Evolutionary conservation across 169 alveolate genomes (phyloP), one percentile per base, ranked within the genome.

Genomic region (Babesia bovis): DNA sequence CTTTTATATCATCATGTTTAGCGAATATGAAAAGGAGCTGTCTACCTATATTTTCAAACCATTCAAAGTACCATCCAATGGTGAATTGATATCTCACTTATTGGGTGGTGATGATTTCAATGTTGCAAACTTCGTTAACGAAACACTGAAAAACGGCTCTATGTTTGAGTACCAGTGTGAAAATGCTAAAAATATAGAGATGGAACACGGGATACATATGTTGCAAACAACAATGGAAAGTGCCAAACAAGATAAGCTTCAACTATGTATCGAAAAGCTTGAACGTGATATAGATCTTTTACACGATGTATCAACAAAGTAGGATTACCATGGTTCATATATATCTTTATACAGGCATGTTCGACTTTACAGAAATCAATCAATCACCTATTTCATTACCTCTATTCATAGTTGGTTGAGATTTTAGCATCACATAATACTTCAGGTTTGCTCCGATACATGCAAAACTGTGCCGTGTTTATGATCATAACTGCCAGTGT

Each of bases 281-380:
- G 83, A 72, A 35, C 35, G 58, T 9, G 83, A 72, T 35, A 19
- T 72, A 13, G 67, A 60, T n/a, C 19, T 9, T 6, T 56, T 72
- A 6, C 23, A 41, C 40, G 25, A 2, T 3, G 40, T 72, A 23
- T 58, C 73, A 3, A 60, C 23, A 15, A 72, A 49, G 83, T 72
- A 28, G n/a, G 83, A 25, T 4, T 9, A 2, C 36, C 0, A 2
- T 12, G 10, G 21, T 17, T 17, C 9, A 4, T 13, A 3, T 5
- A 23, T 49, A 26, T 4, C 0, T 5, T 4, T 15, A 3, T 41
- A 4, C 66, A 72, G 83, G 51, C 47, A 26, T 6, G 45, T 72
- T 6, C 41, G 57, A 4, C 66, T 42, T 15, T 53, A 72, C 44
- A 61, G 83, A 17, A 15, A 32, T 25, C 40, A 38, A 41, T 65